phyloP scores from a whole-genome alignment of 805 yeast genomes.

The Cephaloascus fragrans region DNA sequence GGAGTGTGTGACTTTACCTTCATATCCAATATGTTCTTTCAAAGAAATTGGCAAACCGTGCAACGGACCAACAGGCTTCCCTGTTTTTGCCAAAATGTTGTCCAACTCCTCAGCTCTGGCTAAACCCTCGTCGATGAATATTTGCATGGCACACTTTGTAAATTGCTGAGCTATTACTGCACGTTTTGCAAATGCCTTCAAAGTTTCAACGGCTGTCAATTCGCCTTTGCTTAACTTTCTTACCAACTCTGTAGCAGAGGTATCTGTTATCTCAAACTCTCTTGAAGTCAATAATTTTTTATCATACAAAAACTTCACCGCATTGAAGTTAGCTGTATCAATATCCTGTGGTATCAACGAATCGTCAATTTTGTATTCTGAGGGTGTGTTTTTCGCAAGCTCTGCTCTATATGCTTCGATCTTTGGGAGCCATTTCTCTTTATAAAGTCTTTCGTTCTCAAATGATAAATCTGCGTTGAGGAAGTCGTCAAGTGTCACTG shows the following conservation, averaged over 20 bases:
- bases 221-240: constrained; percentile 35
- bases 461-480: neutral
- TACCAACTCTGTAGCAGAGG: constrained; percentile 30
- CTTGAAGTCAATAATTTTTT: constrained; percentile 18
- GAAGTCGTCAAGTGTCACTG: constrained; percentile 9
- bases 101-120: constrained; percentile 47
- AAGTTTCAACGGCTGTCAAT: constrained; percentile 39
- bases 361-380: constrained; percentile 17
- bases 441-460: constrained; percentile 9
- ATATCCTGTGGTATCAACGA: constrained; percentile 21
- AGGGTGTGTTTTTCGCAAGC: constrained; percentile 11
- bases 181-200: constrained; percentile 44
- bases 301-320: constrained; percentile 21
- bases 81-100: constrained; percentile 34
- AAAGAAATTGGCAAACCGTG: constrained; percentile 64
- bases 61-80: constrained; percentile 50
- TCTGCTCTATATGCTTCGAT: constrained; percentile 28
- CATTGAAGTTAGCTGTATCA: constrained; percentile 24
- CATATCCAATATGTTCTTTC: constrained; percentile 53
- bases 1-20: constrained; percentile 47
- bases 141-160: constrained; percentile 46
- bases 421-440: constrained; percentile 35
- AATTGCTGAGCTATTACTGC: constrained; percentile 40
- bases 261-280: constrained; percentile 34
- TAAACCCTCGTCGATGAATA: constrained; percentile 57